A percentile compares a stretch with the other conserved stretches of the same genome.
phyloP scores from a whole-genome alignment of 352 stramenopile genomes.

The Globisporangium paroecandrum region DNA sequence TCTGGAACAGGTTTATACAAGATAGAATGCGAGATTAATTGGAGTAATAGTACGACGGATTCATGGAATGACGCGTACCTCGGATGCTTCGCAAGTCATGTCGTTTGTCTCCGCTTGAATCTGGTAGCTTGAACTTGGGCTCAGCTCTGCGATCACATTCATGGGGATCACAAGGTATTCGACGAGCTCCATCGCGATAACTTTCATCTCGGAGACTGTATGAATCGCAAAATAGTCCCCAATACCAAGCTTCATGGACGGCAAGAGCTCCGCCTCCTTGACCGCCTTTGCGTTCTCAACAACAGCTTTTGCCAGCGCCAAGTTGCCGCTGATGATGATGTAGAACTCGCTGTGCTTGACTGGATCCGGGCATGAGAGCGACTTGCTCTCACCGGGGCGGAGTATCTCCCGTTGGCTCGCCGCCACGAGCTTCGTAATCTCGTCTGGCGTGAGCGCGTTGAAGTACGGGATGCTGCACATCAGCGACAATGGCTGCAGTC shows the following conservation, averaged over 20 bases:
- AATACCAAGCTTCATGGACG: conserved; percentile 60
- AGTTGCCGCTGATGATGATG: conserved; percentile 58
- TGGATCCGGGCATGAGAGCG: conserved; percentile 20
- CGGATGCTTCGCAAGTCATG: conserved; percentile 27
- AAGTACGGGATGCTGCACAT: conserved; percentile 80
- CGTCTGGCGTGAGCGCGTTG: conserved; percentile 48
- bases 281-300: conserved; percentile 42
- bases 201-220: conserved; percentile 41
- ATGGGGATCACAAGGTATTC: conserved; percentile 60
- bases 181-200: conserved; percentile 63
- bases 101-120: conserved; percentile 50
- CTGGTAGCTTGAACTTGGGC: conserved; percentile 21
- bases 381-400: conserved; percentile 48
- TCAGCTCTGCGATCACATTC: conserved; percentile 35
- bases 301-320: conserved; percentile 32
- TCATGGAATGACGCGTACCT: conserved; percentile 21
- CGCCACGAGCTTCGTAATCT: conserved; percentile 53
- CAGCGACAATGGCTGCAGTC: conserved; percentile 49
- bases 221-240: conserved; percentile 64
- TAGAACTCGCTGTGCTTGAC: conserved; percentile 45
- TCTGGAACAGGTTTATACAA: conserved; percentile 20
- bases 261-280: conserved; percentile 46
- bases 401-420: conserved; percentile 40
- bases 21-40: no score
- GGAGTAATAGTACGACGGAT: no score